A percentile compares a stretch with the other conserved stretches of the same genome.
Evolutionary conservation across 345 rosid species (phyloP).

Genomic region (Euphorbia tirucalli): DNA sequence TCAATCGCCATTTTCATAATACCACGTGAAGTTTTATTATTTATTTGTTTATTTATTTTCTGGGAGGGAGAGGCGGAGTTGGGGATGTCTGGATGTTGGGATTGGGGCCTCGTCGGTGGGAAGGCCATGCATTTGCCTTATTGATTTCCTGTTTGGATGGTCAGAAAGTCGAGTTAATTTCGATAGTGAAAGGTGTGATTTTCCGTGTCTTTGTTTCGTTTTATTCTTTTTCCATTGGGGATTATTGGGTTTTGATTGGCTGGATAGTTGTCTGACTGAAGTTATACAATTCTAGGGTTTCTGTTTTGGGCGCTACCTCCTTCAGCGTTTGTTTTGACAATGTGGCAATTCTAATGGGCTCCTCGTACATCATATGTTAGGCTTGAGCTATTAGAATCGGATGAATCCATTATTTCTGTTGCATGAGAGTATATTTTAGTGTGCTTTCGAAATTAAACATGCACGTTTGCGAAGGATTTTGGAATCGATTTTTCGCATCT

Average conservation of each 20-base stretch:
- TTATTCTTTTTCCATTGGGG: neutral
- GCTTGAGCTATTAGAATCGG: neutral
- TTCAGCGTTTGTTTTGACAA: neutral
- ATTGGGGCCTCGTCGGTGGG: neutral
- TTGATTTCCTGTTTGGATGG: neutral
- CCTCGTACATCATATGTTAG: neutral
- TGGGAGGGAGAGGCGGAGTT: neutral
- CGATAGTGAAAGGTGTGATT: neutral
- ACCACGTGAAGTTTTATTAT: neutral
- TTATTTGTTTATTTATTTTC: neutral
- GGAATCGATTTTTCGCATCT: no score
- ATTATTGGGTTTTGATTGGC: neutral
- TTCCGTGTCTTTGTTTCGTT: neutral
- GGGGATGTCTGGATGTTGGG: neutral
- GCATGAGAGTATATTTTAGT: neutral
- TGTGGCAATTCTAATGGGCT: neutral
- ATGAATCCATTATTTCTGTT: neutral
- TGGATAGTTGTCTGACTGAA: neutral
- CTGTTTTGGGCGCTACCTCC: neutral
- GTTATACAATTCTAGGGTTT: slow-evolving; percentile 2
- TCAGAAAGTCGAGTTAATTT: neutral
- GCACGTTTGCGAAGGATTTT: neutral
- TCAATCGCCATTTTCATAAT: neutral
- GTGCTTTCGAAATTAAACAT: neutral
- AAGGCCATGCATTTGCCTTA: neutral